Base-by-base conservation (phyloP, 208 protist genomes). In the Trypanosoma brucei region DNA sequence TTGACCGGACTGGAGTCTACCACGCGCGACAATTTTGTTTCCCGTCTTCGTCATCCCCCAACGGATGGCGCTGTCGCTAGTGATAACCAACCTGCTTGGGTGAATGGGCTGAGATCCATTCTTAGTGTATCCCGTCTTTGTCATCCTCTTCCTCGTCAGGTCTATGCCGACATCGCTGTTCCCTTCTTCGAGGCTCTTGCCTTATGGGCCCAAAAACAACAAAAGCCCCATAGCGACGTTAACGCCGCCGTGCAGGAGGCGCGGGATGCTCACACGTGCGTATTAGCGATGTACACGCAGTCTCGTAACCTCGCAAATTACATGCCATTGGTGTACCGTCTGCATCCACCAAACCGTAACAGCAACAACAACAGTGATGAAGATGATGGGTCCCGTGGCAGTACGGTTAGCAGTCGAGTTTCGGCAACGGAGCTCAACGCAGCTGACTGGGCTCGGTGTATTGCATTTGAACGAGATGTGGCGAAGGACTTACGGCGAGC, bases 391-490 rank as follows among this genome's bases (percentile, higher is more conserved):
- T 46, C 55, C 13, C 4, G 38, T 35, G 14, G 37, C 34, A 37
- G 40, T 3, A 37, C 30, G 49, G 31, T 31, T 11, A 39, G 22
- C 37, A 30, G 48, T 13, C 11, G 35, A n/a, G 14, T 50, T 30
- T 55, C 50, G 31, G 65, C 76, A 40, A 64, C 65, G 34, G 61
- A 74, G 55, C 30, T 72, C 7, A 93, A 89, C 65, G 68, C 79
- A 3, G 63, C 56, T 35, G 87, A 93, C 59, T 93, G 87, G 84
- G 55, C 78, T 1, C 46, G 65, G 22, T 84, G 86, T 64, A 75
- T 89, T 8, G 49, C 51, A 8, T 93, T 93, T 55, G 87, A 93
- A 68, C 79, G 84, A 30, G 50, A 69, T 7, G 73, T 93, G 34
- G 75, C 84, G n/a, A 81, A 77, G 55, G 87, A 93, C 58, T 62